These are phyloP conservation scores for Prunus mongolica DNA, from an alignment of 306 rosid species.

Conservation along the genomic window DNA sequence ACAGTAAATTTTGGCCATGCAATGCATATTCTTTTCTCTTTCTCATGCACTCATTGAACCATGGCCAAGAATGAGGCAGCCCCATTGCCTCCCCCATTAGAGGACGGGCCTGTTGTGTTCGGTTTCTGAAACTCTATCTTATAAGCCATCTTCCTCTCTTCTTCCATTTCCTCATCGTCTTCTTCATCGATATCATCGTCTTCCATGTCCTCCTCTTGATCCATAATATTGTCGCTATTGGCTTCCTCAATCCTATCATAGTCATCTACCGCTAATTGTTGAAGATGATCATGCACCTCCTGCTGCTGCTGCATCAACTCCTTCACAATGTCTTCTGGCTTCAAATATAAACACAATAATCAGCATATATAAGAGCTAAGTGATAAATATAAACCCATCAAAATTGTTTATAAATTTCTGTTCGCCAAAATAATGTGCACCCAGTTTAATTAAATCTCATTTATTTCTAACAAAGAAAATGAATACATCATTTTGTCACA, in stretches of 20 bases:
- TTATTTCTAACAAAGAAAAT: neutral
- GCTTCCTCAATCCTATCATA: slow-evolving; percentile 29
- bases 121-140: slow-evolving; percentile 41
- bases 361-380: slow-evolving; percentile 13
- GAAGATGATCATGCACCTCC: neutral
- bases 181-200: slow-evolving; percentile 27
- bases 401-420: neutral
- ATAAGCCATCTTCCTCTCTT: slow-evolving; percentile 19
- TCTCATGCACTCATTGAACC: slow-evolving; percentile 29
- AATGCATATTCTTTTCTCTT: neutral
- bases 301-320: slow-evolving; percentile 38
- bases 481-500: too few species aligned
- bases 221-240: slow-evolving; percentile 12
- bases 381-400: neutral
- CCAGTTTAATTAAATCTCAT: neutral
- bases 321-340: slow-evolving; percentile 59
- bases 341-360: slow-evolving; percentile 32
- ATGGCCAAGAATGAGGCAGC: slow-evolving; percentile 36
- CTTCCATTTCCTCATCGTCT: slow-evolving; percentile 13
- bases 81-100: slow-evolving; percentile 33
- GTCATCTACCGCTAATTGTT: slow-evolving; percentile 21
- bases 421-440: neutral
- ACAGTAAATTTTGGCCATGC: slow-evolving; percentile 6
- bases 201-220: slow-evolving; percentile 25
- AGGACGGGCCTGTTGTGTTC: slow-evolving; percentile 19